phyloP scores from a whole-genome alignment of 1,284 basidiomycete genomes.

The Marasmius oreades region DNA sequence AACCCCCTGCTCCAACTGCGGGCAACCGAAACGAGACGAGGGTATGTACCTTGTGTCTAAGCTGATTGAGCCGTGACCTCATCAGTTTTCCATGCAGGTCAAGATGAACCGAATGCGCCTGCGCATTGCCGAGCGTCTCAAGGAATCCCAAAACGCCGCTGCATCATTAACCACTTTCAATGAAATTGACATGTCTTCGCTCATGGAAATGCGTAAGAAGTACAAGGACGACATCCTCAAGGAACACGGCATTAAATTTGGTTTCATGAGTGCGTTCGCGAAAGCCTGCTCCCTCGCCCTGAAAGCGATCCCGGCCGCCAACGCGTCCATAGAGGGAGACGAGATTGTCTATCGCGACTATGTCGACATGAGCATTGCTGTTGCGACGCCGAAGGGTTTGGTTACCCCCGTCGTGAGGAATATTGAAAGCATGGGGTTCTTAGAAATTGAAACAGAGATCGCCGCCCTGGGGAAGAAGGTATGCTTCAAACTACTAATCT shows the following conservation, averaged over 20 bases:
- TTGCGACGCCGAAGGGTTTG: constrained; percentile 95
- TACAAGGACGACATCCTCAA: constrained; percentile 96
- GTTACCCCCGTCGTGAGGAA: constrained; percentile 97
- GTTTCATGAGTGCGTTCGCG: constrained; percentile 98
- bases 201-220: constrained; percentile 91
- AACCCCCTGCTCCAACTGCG: constrained; percentile 35
- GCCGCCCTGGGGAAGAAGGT: constrained; percentile 89
- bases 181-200: constrained; percentile 97
- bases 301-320: constrained; percentile 91
- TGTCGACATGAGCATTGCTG: constrained; percentile 92
- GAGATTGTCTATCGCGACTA: constrained; percentile 96
- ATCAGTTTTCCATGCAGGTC: constrained; percentile 45
- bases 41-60: constrained; percentile 38
- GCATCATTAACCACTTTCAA: constrained; percentile 99
- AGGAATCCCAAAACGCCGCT: constrained; percentile 97
- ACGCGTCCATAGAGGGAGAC: constrained; percentile 94
- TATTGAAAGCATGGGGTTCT: constrained; percentile 81
- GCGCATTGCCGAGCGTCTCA: constrained; percentile 95
- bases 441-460: constrained; percentile 94
- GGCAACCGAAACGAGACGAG: constrained; percentile 83
- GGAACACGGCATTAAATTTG: constrained; percentile 93
- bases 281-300: constrained; percentile 85
- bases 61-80: constrained; percentile 3
- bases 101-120: constrained; percentile 98
- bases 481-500: constrained; percentile 7